Evolutionary conservation across 768 basidiomycete species (phyloP).

Genomic region (Russula sp.): DNA sequence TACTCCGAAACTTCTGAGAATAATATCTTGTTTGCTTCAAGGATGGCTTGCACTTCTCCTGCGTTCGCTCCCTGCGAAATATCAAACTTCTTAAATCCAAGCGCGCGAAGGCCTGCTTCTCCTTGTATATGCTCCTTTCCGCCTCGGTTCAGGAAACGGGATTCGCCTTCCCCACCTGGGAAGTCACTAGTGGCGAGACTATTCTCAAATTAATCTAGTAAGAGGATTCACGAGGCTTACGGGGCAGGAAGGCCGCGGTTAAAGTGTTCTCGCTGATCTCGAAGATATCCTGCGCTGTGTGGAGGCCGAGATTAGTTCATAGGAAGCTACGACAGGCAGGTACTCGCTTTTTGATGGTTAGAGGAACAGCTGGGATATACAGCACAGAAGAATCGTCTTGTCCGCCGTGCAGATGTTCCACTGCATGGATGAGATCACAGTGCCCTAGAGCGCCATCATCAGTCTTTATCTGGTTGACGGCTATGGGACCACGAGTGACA

Average conservation of each 20-base stretch:
- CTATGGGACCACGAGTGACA: background rate
- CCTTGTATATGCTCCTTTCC: slow-evolving; percentile 34
- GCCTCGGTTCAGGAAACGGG: slow-evolving; percentile 37
- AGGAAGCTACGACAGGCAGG: background rate
- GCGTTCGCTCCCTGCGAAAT: background rate
- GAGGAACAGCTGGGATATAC: slow-evolving; percentile 72
- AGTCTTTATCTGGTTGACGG: background rate
- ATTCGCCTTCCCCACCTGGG: slow-evolving; percentile 42
- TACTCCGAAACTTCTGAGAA: background rate
- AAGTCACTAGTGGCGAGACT: slow-evolving; percentile 42
- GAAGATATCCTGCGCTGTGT: slow-evolving; percentile 48
- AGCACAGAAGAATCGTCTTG: slow-evolving; percentile 59
- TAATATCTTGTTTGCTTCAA: slow-evolving; percentile 13
- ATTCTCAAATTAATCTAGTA: background rate
- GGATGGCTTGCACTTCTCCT: slow-evolving; percentile 10
- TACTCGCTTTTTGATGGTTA: slow-evolving; percentile 45
- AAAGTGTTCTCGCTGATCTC: slow-evolving; percentile 58
- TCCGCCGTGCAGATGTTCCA: slow-evolving; percentile 49
- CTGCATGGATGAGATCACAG: slow-evolving; percentile 41
- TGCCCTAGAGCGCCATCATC: slow-evolving; percentile 25
- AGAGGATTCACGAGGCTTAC: background rate
- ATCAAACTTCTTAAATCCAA: slow-evolving; percentile 21
- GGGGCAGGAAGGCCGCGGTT: slow-evolving; percentile 56
- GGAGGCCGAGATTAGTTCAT: background rate
- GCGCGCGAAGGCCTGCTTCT: slow-evolving; percentile 11